phyloP scores from a whole-genome alignment of 2,329 filamentous ascomycete species.

The Ascochyta rabiei region DNA sequence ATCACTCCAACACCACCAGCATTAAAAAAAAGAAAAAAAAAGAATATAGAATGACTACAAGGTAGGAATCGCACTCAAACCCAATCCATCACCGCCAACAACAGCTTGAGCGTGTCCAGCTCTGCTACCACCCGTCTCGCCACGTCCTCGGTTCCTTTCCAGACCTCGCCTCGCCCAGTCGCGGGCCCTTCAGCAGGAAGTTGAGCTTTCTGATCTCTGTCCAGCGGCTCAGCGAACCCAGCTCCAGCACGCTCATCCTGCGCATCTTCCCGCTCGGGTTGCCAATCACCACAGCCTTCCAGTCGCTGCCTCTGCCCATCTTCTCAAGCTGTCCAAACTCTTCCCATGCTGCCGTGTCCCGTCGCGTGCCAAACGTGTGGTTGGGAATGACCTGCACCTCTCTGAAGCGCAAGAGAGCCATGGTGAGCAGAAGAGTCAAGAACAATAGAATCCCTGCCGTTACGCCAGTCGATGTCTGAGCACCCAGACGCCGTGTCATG shows the following conservation, averaged over 20 bases:
- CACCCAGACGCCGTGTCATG: slow-evolving; percentile 68
- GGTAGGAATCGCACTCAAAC: no score
- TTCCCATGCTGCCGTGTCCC: slow-evolving; percentile 40
- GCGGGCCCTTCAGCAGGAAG: slow-evolving; percentile 39
- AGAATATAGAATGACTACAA: no score
- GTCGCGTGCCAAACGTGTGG: slow-evolving; percentile 53
- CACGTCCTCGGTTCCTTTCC: slow-evolving; percentile 3
- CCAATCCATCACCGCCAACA: no score
- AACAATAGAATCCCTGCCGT: slow-evolving; percentile 70
- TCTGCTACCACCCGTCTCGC: slow-evolving; percentile 9
- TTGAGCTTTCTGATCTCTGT: slow-evolving; percentile 68
- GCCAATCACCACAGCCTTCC: slow-evolving; percentile 73
- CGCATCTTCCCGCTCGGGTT: slow-evolving; percentile 72
- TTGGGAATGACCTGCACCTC: slow-evolving; percentile 72
- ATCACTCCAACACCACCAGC: no score
- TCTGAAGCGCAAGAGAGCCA: slow-evolving; percentile 68
- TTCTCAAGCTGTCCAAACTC: slow-evolving; percentile 49
- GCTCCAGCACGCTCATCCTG: slow-evolving; percentile 73
- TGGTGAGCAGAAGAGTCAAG: slow-evolving; percentile 67
- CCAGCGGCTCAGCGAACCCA: slow-evolving; percentile 72
- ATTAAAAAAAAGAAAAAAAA: no score
- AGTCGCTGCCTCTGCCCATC: slow-evolving; percentile 57
- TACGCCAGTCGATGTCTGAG: slow-evolving; percentile 70
- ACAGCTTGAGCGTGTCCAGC: no score
- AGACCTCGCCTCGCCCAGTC: slow-evolving; percentile 23